Percentiles rank a stretch among this genome's conserved stretches.
Evolutionary conservation across 129 eudicot genomes (phyloP).

Genomic region (Artemisia argyi): DNA sequence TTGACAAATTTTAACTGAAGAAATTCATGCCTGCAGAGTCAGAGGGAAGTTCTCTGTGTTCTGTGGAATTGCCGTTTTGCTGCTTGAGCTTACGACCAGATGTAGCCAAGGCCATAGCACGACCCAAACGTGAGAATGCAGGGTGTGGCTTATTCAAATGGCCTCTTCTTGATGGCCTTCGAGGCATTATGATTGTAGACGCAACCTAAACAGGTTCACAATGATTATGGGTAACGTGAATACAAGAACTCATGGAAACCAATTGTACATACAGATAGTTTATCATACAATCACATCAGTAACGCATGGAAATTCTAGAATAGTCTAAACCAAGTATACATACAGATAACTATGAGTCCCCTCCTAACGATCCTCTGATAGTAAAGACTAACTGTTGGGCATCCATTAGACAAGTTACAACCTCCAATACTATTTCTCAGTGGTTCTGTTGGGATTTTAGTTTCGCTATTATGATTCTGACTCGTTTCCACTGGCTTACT

Average conservation of each 20-base stretch:
- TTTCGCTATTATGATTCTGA: no score
- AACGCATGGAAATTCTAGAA: neutral
- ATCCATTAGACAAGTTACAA: no score
- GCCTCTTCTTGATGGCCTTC: conserved; percentile 51
- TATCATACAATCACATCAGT: neutral
- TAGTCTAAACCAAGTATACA: neutral
- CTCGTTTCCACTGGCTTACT: no score
- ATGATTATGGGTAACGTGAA: neutral
- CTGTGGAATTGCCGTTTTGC: conserved; percentile 7
- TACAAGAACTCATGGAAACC: neutral
- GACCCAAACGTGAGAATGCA: conserved; percentile 63
- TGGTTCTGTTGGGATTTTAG: no score
- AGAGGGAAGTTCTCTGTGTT: conserved; percentile 19
- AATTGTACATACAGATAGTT: neutral
- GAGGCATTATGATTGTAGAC: conserved; percentile 45
- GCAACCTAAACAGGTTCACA: conserved; percentile 5
- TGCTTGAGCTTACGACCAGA: conserved; percentile 39
- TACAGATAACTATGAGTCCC: no score
- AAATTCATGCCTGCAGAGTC: conserved; percentile 37
- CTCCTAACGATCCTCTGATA: no score
- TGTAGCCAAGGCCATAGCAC: conserved; percentile 46
- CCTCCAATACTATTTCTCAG: no score
- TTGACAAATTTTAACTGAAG: neutral
- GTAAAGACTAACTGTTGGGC: no score
- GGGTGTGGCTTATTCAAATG: conserved; percentile 39